Conservation (phyloP, 2,329 filamentous ascomycete genomes). For the Leptographium radiaticola region DNA sequence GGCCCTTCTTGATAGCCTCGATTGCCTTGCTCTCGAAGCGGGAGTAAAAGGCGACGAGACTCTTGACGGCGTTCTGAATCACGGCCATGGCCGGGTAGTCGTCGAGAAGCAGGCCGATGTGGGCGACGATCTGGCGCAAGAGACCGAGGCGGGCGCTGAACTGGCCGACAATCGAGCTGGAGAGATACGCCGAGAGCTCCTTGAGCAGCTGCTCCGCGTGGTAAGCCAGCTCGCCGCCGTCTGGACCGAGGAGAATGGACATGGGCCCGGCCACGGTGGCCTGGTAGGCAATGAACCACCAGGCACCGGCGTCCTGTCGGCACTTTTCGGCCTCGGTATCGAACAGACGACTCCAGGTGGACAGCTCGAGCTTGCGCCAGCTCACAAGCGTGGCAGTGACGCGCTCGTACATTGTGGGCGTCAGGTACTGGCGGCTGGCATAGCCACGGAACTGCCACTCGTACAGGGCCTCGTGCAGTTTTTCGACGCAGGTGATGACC, state of each 20-base stretch:
- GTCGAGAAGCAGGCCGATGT: constrained; percentile 47
- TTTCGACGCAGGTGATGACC: constrained; percentile 75
- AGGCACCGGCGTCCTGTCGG: constrained; percentile 65
- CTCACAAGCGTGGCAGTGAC: constrained; percentile 70
- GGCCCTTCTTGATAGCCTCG: constrained; percentile 53
- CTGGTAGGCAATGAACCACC: constrained; percentile 97
- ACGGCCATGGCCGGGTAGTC: constrained; percentile 45
- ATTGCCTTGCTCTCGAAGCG: constrained; percentile 55
- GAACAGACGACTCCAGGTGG: constrained; percentile 81
- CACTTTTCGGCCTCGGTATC: constrained; percentile 71
- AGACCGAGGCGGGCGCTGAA: constrained; percentile 61
- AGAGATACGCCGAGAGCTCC: constrained; percentile 69
- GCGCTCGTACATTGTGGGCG: constrained; percentile 56
- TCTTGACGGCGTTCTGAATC: constrained; percentile 53
- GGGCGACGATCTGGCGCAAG: constrained; percentile 49
- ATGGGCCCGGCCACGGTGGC: constrained; percentile 64
- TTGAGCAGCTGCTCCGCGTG: constrained; percentile 60
- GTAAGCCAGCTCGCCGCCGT: constrained; percentile 27
- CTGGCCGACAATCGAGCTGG: constrained; percentile 68
- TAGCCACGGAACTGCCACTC: constrained; percentile 87
- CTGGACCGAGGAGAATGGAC: constrained; percentile 39
- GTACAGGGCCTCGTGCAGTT: constrained; percentile 70
- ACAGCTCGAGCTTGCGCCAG: constrained; percentile 84
- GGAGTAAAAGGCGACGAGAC: constrained; percentile 64
- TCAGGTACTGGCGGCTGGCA: constrained; percentile 67